Base-by-base conservation (phyloP, 2,329 filamentous ascomycete species). In the Pyrenophora tritici-repentis region DNA sequence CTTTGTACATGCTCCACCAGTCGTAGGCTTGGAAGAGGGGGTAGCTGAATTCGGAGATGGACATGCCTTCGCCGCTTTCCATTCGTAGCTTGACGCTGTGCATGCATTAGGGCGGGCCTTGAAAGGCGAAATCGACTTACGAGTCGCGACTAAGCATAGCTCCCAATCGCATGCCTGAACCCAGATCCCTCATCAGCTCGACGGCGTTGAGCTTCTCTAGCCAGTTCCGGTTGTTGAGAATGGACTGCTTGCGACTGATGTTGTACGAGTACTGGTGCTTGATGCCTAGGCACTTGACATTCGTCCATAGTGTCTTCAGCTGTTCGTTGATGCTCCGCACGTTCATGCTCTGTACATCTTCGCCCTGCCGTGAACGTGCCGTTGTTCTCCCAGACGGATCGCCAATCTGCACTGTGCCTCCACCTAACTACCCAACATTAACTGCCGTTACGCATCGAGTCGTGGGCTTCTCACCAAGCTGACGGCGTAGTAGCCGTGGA, bases 21-120 rank as follows among this genome's bases (percentile, higher is more conserved):
- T 99, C 94, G 88, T 92, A 97, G 17, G 88, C 91, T 72, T 99
- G 94, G 65, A 97, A 84, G 13, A 99, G 76, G 1, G 95, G 94
- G 68, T 99, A 99, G 35, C 86, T 83, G 73, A 99, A 96, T 71
- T 99, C 94, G 31, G 90, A 87, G 65, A 95, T 89, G 0, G 92
- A 95, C 88, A 99, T 93, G 63, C 94, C 95, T 58, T 94, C 89
- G 32, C 91, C 90, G 45, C 86, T 86, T n/a, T 83, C 82, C 79
- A 97, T 82, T 67, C 91, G 90, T 50, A 85, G 86, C 74, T 91
- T 94, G 47, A 95, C 91, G 29, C 84, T 86, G 26, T 10, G 24
- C 29, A 39, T 31, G 24, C 32, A 37, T 73, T 41, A 73, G 8
- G 8, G 18, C 22, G 12, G 18, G 26, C 12, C 12, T 7, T 6